These are phyloP conservation scores for Choiromyces venosus DNA, from an alignment of 495 filamentous ascomycete genomes.

Conservation along the genomic window DNA sequence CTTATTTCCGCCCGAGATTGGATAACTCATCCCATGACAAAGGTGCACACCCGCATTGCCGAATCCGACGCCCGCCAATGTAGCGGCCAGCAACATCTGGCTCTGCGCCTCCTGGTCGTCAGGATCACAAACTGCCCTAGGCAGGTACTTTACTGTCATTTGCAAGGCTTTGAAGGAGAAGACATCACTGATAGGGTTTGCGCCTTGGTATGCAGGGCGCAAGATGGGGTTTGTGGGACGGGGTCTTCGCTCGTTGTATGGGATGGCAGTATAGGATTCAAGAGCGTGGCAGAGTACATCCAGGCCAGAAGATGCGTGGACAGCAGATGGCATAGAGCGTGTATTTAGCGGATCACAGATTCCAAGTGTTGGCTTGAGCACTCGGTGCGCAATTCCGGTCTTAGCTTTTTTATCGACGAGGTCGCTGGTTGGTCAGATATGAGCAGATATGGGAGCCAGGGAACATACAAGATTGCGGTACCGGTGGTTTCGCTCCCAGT, in stretches of 20 bases:
- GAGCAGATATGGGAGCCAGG: neutral
- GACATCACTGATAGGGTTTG: conserved; percentile 94
- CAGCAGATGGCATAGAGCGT: conserved; percentile 86
- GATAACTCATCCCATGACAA: conserved; percentile 96
- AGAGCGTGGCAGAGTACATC: conserved; percentile 92
- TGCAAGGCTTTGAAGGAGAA: conserved; percentile 80
- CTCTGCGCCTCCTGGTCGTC: conserved; percentile 86
- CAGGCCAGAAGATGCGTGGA: conserved; percentile 79
- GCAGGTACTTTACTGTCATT: conserved; percentile 81
- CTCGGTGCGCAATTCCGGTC: conserved; percentile 90
- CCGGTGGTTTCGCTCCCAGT: conserved; percentile 95
- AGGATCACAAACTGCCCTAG: conserved; percentile 74
- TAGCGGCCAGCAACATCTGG: conserved; percentile 92
- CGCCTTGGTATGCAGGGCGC: conserved; percentile 89
- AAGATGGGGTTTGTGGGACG: conserved; percentile 84
- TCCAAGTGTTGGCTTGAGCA: conserved; percentile 89
- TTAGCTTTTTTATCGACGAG: conserved; percentile 81
- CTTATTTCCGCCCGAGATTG: conserved; percentile 87
- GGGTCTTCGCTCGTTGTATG: conserved; percentile 75
- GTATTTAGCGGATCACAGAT: conserved; percentile 97
- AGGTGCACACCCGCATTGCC: conserved; percentile 96
- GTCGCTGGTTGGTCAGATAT: conserved; percentile 48
- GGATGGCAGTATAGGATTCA: conserved; percentile 95
- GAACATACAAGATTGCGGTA: conserved; percentile 73
- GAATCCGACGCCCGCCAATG: conserved; percentile 90